Conservation (phyloP, 805 yeast species). For the Lachancea thermotolerans region DNA sequence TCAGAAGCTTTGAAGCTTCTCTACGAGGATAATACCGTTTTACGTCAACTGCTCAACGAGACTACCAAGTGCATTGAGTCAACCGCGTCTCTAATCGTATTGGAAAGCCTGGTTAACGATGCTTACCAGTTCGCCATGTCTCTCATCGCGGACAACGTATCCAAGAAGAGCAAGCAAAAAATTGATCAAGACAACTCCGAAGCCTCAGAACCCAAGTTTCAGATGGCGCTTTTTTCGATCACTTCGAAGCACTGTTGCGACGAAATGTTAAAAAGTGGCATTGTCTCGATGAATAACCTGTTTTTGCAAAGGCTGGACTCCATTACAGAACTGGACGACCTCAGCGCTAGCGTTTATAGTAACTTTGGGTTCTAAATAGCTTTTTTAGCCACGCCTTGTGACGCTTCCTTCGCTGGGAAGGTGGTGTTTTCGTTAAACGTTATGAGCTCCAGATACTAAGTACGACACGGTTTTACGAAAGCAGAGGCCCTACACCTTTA, state of each 20-base stretch:
- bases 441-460: no score
- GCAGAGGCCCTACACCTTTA: no score
- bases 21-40: conserved; percentile 25
- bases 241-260: conserved; percentile 26
- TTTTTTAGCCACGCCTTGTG: no score
- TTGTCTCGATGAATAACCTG: conserved; percentile 21
- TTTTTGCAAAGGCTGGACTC: conserved; percentile 21
- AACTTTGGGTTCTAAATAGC: conserved; percentile 42
- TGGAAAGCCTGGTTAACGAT: conserved; percentile 26
- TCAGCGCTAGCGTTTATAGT: conserved; percentile 86
- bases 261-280: conserved; percentile 22
- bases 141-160: conserved; percentile 16
- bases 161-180: conserved; percentile 10
- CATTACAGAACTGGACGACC: conserved; percentile 59
- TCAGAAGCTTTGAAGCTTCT: conserved; percentile 32
- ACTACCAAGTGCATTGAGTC: conserved; percentile 37
- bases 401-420: no score
- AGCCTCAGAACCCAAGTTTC: conserved; percentile 12
- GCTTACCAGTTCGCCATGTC: conserved; percentile 26
- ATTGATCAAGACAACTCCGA: not conserved
- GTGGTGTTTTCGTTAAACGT: no score
- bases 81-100: conserved; percentile 21
- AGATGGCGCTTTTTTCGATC: conserved; percentile 26
- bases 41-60: conserved; percentile 38
- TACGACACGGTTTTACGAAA: no score